Base-by-base conservation (phyloP, 139 green algal species). In the Pedinophyceae sp. region DNA sequence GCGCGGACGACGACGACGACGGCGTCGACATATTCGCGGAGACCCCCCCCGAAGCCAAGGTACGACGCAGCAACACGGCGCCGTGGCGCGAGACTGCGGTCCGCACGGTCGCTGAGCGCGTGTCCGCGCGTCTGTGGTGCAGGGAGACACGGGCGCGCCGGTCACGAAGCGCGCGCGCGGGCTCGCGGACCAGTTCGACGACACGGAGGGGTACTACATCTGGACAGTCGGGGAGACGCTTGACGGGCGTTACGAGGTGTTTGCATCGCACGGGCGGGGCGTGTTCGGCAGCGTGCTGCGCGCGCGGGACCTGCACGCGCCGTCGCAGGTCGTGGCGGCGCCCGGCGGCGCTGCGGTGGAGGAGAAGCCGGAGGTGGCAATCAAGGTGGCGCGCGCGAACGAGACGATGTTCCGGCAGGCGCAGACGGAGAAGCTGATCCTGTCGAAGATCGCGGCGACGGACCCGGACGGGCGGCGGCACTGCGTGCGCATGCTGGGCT, bases 201-300 rank as follows among this genome's bases (percentile, higher is more conserved):
- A 97, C 58, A 63, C 73, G 1, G 87, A 97, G 54, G 88, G 88
- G 43, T 97, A 97, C 72, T 97, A 97, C 77, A 85, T 89, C 46
- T 95, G 22, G 6, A 16, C 27, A 27, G 78, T 89, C 26, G 80
- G 91, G 25, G 90, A 97, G 65, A 58, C 94, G 20, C 74, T 97
- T 41, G 76, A 87, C 29, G 61, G 53, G 5, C 71, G 86, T 6
- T 93, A 85, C 54, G 69, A 89, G 64, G 78, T 92, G 51, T 77
- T 69, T 45, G 62, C 65, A 2, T 68, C 69, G 15, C 70, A 82
- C 43, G 84, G 92, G 53, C 81, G 82, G 64, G 92, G 92, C 27
- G 92, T 98, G 10, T 99, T 99, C 70, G 81, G 59, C 40, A 86
- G 69, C 13, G 92, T 99, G 48, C 64, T 99, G 61, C 70, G 81